Percentiles rank a stretch among this genome's conserved stretches.
phyloP scores from a whole-genome alignment of 176 grass and related monocot genomes.

The Triticum aestivum region DNA sequence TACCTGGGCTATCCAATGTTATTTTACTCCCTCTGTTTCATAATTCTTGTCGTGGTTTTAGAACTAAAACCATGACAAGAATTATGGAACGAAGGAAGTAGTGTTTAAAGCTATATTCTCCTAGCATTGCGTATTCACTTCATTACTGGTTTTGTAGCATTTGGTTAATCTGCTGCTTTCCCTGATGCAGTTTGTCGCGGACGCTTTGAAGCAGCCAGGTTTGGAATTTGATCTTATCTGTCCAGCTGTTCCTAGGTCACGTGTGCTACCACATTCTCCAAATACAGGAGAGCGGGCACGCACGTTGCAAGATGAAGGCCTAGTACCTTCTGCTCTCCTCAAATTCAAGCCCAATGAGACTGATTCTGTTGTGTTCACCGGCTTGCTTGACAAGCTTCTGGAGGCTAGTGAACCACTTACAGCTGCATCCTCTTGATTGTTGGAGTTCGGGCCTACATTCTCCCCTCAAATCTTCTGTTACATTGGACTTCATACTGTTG shows the following conservation, averaged over 20 bases:
- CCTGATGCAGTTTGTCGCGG: constrained; percentile 61
- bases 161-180: constrained; percentile 12
- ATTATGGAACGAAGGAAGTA: background rate
- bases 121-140: background rate
- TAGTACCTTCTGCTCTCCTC: constrained; percentile 73
- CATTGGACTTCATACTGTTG: background rate
- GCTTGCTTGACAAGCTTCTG: constrained; percentile 67
- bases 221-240: constrained; percentile 80
- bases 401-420: constrained; percentile 62
- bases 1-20: background rate
- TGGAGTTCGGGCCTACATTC: background rate
- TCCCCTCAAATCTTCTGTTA: background rate
- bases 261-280: constrained; percentile 46
- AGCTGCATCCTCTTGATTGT: constrained; percentile 17
- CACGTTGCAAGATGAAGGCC: constrained; percentile 69
- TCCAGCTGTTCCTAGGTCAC: constrained; percentile 56
- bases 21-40: background rate
- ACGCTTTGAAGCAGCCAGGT: constrained; percentile 67
- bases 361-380: constrained; percentile 57
- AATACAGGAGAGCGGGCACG: constrained; percentile 46
- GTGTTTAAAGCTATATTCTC: background rate
- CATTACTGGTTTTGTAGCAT: constrained; percentile 8
- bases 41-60: too few relatives aligned
- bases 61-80: too few relatives aligned
- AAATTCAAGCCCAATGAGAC: constrained; percentile 83